Evolutionary conservation across 441 rosid genomes (phyloP), one percentile per base, ranked within the genome.

Genomic region (Manihot esculenta): DNA sequence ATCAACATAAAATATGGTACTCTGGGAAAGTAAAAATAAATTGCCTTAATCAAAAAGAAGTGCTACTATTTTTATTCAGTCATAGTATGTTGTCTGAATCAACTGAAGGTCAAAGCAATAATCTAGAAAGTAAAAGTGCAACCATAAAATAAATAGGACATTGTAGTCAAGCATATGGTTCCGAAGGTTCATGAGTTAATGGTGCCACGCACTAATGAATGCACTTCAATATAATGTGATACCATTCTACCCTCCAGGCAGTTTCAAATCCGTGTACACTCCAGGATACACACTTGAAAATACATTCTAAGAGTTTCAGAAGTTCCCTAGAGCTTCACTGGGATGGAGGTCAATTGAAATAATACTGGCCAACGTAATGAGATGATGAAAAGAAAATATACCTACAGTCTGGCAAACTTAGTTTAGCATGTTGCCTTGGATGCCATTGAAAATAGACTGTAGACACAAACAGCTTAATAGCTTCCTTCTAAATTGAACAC

Each of bases 101-200:
- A 42, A 45, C 38, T 17, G 44, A 38, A 35, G 10, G 14, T 20
- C 47, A 61, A n/a, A 12, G 26, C 30, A 67, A 20, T 41, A 18
- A 49, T 15, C 45, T 14, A 62, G 18, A 62, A 53, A 53, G 10
- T 42, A n/a, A n/a, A n/a, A n/a, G n/a, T n/a, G 26, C 64, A 27
- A 18, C 24, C 56, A 69, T 20, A 57, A 55, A 21, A 55, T 10
- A 48, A 69, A 45, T 27, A 26, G n/a, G 35, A 27, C 45, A 57
- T 27, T 69, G 54, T 15, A 18, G 27, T 12, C 54, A 64, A 63
- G 35, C 59, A 63, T 41, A 53, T 55, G 55, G 70, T 41, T 51
- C 50, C 23, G 12, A 7, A 26, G 69, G 42, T 60, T 30, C 56
- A 49, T 30, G 18, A 33, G 45, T 33, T n/a, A 49, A 18, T 30